A percentile compares a stretch with the other conserved stretches of the same genome.
phyloP scores from a whole-genome alignment of 2,329 filamentous ascomycete species.

The Fusarium liriodendri region DNA sequence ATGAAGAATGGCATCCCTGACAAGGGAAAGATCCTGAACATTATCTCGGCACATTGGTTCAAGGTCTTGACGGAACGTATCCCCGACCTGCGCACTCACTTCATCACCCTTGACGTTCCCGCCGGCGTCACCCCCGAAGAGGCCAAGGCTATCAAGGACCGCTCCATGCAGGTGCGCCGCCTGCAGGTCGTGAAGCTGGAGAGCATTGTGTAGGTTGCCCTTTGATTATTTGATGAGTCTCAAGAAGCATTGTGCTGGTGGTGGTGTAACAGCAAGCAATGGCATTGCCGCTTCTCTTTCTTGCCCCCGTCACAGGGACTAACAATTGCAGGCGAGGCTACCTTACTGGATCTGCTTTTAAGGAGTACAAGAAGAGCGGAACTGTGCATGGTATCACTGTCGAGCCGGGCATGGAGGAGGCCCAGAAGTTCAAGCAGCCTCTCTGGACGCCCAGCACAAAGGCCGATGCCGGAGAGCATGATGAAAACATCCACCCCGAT shows the following conservation, averaged over 20 bases:
- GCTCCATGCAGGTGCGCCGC: slow-evolving; percentile 82
- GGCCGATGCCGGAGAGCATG: slow-evolving; percentile 79
- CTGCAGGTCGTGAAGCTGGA: slow-evolving; percentile 78
- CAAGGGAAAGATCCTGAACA: slow-evolving; percentile 65
- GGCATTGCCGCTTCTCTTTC: not conserved
- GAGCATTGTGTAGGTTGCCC: slow-evolving; percentile 33
- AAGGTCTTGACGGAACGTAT: slow-evolving; percentile 56
- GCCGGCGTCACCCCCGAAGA: slow-evolving; percentile 56
- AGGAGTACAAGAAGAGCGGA: slow-evolving; percentile 73
- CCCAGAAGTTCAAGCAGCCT: slow-evolving; percentile 71
- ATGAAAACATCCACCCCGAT: slow-evolving; percentile 86
- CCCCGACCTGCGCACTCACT: slow-evolving; percentile 63
- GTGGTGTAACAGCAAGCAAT: not conserved
- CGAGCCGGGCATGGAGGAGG: slow-evolving; percentile 70
- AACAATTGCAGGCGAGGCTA: slow-evolving; percentile 70
- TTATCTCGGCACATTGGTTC: slow-evolving; percentile 66
- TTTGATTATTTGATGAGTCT: not conserved
- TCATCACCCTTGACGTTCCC: slow-evolving; percentile 59
- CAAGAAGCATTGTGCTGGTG: not conserved
- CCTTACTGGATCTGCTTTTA: slow-evolving; percentile 87
- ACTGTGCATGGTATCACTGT: slow-evolving; percentile 84
- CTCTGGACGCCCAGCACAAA: slow-evolving; percentile 87
- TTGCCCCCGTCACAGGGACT: not conserved
- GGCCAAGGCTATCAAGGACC: slow-evolving; percentile 63
- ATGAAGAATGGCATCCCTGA: slow-evolving; percentile 68